phyloP scores from a whole-genome alignment of 108 stramenopile genomes.

The Conticribra guillardii region DNA sequence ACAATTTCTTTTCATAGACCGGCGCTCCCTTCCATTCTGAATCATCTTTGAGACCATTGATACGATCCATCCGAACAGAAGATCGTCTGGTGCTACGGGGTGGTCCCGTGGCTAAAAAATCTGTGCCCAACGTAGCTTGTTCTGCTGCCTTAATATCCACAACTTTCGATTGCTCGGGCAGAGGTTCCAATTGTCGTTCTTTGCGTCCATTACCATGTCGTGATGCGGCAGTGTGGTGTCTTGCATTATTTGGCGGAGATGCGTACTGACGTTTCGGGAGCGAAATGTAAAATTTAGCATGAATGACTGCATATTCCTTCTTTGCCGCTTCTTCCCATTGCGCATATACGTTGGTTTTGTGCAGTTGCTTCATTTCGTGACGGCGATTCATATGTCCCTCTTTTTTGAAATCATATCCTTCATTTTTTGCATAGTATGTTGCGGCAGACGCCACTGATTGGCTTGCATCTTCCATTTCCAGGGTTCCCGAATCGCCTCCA shows the following conservation, averaged over 20 bases:
- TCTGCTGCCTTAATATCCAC: conserved; percentile 42
- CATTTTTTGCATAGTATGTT: conserved; percentile 40
- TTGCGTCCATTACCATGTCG: conserved; percentile 16
- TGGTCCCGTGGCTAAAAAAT: conserved; percentile 22
- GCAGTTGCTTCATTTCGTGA: conserved; percentile 34
- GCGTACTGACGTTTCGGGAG: conserved; percentile 27
- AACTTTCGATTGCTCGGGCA: conserved; percentile 31
- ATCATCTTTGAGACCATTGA: conserved; percentile 31
- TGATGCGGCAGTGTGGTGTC: too few relatives aligned
- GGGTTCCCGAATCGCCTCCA: background rate
- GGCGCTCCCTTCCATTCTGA: conserved; percentile 39
- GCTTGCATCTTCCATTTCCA: conserved; percentile 8
- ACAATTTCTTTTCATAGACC: conserved; percentile 40
- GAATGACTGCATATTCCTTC: conserved; percentile 32
- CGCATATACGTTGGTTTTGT: conserved; percentile 10
- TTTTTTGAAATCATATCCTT: conserved; percentile 28
- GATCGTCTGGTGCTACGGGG: conserved; percentile 7
- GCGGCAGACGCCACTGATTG: background rate
- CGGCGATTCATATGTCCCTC: conserved; percentile 38
- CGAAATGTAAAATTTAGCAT: conserved; percentile 43
- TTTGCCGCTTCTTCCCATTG: conserved; percentile 33
- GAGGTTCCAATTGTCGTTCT: conserved; percentile 7
- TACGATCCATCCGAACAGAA: conserved; percentile 37
- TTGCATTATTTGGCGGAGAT: conserved; percentile 10
- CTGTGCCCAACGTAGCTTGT: conserved; percentile 29